These are phyloP conservation scores for Mimosa pudica DNA, from an alignment of 306 rosid genomes.

Conservation along the genomic window DNA sequence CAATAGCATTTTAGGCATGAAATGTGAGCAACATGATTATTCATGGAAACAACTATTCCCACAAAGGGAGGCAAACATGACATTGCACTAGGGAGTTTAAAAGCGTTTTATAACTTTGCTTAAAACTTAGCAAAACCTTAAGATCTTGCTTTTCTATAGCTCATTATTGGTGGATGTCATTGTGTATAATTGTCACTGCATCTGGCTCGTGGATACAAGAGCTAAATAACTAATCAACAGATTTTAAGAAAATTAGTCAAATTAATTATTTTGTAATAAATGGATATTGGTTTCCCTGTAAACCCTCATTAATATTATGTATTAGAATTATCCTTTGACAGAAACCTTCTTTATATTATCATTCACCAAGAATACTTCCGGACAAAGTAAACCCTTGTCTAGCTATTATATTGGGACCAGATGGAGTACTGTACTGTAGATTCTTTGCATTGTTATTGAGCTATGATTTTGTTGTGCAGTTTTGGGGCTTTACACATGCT, in stretches of 20 bases:
- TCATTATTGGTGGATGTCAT: conserved; percentile 10
- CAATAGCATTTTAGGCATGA: neutral
- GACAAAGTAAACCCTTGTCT: neutral
- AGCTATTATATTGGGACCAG: neutral
- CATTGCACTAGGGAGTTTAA: neutral
- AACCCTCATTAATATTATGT: no score
- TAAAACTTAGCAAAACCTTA: neutral
- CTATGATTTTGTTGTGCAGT: conserved; percentile 58
- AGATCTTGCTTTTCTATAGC: neutral
- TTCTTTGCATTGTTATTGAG: neutral
- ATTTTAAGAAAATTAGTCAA: no score
- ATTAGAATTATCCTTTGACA: no score
- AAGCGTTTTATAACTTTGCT: neutral
- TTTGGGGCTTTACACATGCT: conserved; percentile 95
- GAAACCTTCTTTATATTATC: no score
- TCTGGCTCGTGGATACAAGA: neutral
- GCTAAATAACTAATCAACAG: no score
- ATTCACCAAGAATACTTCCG: no score
- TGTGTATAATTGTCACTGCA: conserved; percentile 13
- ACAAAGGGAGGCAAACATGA: conserved; percentile 1
- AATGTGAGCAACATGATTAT: neutral
- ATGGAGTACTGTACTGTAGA: neutral
- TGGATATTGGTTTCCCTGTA: no score
- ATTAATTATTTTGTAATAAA: no score
- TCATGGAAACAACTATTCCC: neutral